Conservation (phyloP, 2,329 filamentous ascomycete genomes). For the Bretziella fagacearum region DNA sequence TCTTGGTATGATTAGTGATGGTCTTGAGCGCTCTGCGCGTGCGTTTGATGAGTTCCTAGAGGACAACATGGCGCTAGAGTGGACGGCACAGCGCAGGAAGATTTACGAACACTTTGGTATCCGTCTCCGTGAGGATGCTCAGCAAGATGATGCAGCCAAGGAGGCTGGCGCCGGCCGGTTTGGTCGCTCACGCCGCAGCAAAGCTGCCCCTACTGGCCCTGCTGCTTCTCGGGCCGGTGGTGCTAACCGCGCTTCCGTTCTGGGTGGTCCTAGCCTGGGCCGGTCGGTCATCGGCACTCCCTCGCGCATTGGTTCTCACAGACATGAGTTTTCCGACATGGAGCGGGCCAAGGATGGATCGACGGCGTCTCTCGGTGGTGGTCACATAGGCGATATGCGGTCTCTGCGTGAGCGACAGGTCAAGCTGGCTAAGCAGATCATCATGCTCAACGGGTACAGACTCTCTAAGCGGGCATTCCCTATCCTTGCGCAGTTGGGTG, state of each 20-base stretch:
- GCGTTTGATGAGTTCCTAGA: constrained; percentile 92
- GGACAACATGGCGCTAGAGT: constrained; percentile 87
- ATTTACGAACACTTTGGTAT: constrained; percentile 97
- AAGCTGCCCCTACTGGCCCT: constrained; percentile 27
- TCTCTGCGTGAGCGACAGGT: constrained; percentile 70
- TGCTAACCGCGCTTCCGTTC: constrained; percentile 30
- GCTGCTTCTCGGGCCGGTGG: constrained; percentile 26
- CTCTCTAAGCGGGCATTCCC: constrained; percentile 51
- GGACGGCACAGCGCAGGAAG: constrained; percentile 80
- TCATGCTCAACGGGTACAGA: constrained; percentile 58
- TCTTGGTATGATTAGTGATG: constrained; percentile 77
- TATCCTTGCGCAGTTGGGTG: constrained; percentile 57
- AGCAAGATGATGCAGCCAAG: constrained; percentile 22
- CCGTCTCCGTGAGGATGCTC: constrained; percentile 34
- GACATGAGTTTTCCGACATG: constrained; percentile 51
- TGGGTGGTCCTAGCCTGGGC: constrained; percentile 49
- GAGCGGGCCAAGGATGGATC: constrained; percentile 34
- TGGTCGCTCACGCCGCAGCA: constrained; percentile 39
- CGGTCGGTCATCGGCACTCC: constrained; percentile 78
- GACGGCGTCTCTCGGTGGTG: constrained; percentile 24
- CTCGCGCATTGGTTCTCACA: constrained; percentile 47
- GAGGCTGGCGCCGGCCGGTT: constrained; percentile 37
- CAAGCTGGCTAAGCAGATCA: constrained; percentile 63
- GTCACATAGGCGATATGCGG: constrained; percentile 49
- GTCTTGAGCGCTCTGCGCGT: constrained; percentile 70